Evolutionary conservation across 371 early-diverging fungal species (phyloP), one percentile per base, ranked within the genome.

Genomic region (Mucor circinelloides): DNA sequence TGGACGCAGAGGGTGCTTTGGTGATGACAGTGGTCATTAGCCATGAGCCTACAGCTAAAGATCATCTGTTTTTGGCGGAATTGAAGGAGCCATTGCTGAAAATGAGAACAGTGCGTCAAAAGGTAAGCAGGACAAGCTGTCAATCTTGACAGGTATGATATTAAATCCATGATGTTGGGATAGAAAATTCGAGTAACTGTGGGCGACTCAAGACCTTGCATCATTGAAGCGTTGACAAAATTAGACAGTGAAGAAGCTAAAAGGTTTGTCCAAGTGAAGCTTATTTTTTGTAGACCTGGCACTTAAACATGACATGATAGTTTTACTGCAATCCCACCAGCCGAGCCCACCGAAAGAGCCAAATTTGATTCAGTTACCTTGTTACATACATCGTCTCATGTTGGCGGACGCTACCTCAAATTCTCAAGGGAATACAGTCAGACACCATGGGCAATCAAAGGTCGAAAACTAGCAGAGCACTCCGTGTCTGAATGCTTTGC

Each of bases 401-500:
- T 88, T 5, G 92, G 88, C 34, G 83, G 83, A 62, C 87, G 97
- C 42, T 99, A 99, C 73, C 79, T 91, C 52, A 99, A 99, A 79
- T 85, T 89, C 50, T 81, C 88, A 15, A 83, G 99, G 31, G 86
- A 88, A 66, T 89, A 95, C 70, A 93, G 93, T 70, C 95, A 98
- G 76, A 93, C 97, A 12, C 96, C 96, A 0, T 95, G 95, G 91
- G 66, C 80, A 7, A 83, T 95, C 15, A 85, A 86, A 6, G 93
- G 91, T 23, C 79, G 85, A 30, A 81, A 90, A 12, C 67, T 95
- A 56, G 83, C 93, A 10, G 91, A 91, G 57, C 77, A 87, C 40
- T 92, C 91, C 2, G 96, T 97, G 0, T 91, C 95, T 2, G 97
- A 95, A 58, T 84, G 90, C 50, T 85, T 94, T 34, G 90, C 87